phyloP scores from a whole-genome alignment of 768 basidiomycete genomes.

The Dioszegia crocea region DNA sequence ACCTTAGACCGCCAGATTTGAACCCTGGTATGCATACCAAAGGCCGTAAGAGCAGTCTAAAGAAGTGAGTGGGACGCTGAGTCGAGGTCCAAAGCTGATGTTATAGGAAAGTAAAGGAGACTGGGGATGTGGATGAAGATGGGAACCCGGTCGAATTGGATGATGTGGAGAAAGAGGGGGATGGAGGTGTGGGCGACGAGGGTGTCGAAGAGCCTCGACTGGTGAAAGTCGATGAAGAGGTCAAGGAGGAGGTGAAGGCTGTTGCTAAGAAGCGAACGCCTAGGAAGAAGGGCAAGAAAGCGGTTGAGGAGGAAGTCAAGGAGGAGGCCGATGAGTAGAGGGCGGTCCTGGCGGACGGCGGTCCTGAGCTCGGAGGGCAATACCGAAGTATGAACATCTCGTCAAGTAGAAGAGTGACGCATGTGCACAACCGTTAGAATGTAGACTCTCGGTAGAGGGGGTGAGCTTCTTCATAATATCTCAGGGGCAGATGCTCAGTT shows the following conservation, averaged over 20 bases:
- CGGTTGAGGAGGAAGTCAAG: conserved; percentile 11
- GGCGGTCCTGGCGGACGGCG: no score
- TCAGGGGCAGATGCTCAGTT: no score
- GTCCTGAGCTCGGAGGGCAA: no score
- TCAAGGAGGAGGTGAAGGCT: conserved; percentile 8
- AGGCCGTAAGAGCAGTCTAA: conserved; percentile 53
- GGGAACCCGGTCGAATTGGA: conserved; percentile 32
- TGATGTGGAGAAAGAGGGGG: conserved; percentile 44
- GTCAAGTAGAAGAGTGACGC: no score
- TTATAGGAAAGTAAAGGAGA: conserved; percentile 35
- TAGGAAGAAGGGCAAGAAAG: conserved; percentile 14
- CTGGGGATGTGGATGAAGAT: conserved; percentile 39
- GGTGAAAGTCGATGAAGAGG: conserved; percentile 6
- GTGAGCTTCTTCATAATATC: no score
- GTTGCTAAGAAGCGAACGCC: conserved; percentile 4
- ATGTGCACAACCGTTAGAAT: no score
- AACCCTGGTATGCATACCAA: conserved; percentile 53
- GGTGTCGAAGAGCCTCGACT: conserved; percentile 15
- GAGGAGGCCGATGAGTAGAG: conserved; percentile 15
- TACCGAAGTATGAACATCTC: no score
- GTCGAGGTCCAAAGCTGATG: not conserved
- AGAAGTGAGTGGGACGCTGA: conserved; percentile 28
- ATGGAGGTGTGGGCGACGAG: conserved; percentile 40
- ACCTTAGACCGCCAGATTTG: conserved; percentile 54
- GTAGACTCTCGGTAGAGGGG: no score